Evolutionary conservation across 768 basidiomycete species (phyloP), one percentile per base, ranked within the genome.

Genomic region (Rhodocollybia butyracea): DNA sequence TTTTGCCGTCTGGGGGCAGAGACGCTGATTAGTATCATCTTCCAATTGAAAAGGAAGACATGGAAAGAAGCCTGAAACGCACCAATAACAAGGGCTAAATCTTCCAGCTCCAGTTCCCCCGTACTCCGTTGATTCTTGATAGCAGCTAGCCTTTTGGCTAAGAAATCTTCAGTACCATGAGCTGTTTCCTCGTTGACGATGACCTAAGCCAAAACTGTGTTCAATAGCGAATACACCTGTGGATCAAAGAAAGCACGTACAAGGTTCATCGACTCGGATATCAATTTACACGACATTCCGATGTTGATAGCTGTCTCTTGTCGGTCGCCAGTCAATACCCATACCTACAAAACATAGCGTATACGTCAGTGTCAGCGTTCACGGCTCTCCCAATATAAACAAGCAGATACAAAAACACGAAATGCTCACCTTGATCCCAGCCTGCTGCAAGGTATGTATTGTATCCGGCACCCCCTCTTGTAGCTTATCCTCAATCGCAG

Each of bases 241-340:
- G n/a, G 34, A 15, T 17, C 7, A 22, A 31, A 59, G 32, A 30
- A 13, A 21, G 27, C n/a, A 68, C 81, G 26, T 60, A 94, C 96
- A 76, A 99, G 63, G 67, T 98, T 98, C 97, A 98, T 99, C 8
- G 92, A 94, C 72, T 99, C 97, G 5, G 94, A 93, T 48, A 99
- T 98, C 63, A 99, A 71, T 59, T 94, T 83, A 74, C 97, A 98
- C 1, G 94, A 96, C 81, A 98, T 87, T 51, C 97, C 97, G 60
- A 99, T 98, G 64, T 99, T 99, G 71, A 99, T 98, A 15, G 97
- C 97, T 1, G 97, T 99, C 71, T 99, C 97, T 73, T 99, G 97
- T 60, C 97, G 78, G 69, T 99, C 97, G 1, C 97, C 97, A 2
- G 97, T 99, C 48, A 99, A 74, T 7, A 99, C 95, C 97, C 97